Conservation (phyloP, 202 grass and related monocot genomes). For the Musa balbisiana region DNA sequence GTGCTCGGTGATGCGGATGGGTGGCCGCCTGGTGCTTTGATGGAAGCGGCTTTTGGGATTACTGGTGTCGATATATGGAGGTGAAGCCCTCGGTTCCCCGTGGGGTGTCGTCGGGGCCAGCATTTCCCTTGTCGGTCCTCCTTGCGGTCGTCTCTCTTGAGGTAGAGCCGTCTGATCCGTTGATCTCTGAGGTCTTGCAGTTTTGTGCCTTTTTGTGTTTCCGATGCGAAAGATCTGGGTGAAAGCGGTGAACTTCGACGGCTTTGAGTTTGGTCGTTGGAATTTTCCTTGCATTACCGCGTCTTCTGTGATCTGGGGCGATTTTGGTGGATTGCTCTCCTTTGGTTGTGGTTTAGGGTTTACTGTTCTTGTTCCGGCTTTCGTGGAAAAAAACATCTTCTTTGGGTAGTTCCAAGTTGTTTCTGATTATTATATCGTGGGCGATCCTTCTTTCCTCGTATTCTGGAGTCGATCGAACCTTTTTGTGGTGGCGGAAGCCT, state of each 20-base stretch:
- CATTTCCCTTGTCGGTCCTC: constrained; percentile 34
- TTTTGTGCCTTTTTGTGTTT: constrained; percentile 1
- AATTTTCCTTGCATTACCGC: neutral
- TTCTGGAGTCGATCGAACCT: neutral
- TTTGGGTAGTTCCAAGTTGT: neutral
- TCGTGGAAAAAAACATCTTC: neutral
- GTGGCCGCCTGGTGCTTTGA: constrained; percentile 33
- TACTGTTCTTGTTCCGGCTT: neutral
- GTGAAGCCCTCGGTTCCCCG: constrained; percentile 37
- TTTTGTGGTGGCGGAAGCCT: neutral
- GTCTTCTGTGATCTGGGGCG: neutral
- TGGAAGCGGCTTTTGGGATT: constrained; percentile 43
- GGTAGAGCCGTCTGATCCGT: constrained; percentile 26
- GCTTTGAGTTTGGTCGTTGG: constrained; percentile 9
- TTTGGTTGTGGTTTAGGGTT: constrained; percentile 1
- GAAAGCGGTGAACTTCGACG: neutral
- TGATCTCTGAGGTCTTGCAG: neutral
- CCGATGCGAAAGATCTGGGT: neutral
- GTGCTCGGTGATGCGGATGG: constrained; percentile 6
- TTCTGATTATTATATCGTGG: too few relatives aligned
- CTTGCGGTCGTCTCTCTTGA: constrained; percentile 23
- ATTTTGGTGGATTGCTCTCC: neutral
- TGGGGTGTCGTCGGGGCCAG: constrained; percentile 39
- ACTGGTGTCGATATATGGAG: constrained; percentile 52
- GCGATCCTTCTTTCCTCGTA: too few relatives aligned